Evolutionary conservation across 768 basidiomycete genomes (phyloP).

Genomic region (Mycena maculata): DNA sequence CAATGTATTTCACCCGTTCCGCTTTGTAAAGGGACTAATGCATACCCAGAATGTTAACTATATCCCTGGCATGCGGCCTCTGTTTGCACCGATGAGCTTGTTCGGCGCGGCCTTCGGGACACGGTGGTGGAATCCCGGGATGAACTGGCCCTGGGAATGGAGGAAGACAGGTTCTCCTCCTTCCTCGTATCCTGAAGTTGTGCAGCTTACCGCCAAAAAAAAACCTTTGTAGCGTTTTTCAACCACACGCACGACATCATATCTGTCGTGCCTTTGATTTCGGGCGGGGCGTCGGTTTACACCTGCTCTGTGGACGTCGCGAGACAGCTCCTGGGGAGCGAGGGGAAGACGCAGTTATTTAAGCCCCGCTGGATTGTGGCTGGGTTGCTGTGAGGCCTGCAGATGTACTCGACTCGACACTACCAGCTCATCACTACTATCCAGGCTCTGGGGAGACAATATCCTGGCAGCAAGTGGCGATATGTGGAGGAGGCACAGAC

Average conservation of each 20-base stretch:
- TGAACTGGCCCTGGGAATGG: conserved; percentile 16
- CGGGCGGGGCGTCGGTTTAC: conserved; percentile 8
- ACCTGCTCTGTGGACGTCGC: conserved; percentile 11
- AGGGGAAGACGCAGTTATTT: conserved; percentile 12
- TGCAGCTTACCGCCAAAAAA: neutral
- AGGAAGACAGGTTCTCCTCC: neutral
- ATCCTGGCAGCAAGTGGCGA: conserved; percentile 11
- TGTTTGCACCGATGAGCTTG: conserved; percentile 12
- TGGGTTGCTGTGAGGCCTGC: conserved; percentile 6
- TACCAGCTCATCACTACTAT: neutral
- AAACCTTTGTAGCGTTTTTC: conserved; percentile 15
- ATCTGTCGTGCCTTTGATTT: conserved; percentile 1
- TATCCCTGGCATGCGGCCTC: conserved; percentile 5
- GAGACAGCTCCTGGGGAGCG: conserved; percentile 4
- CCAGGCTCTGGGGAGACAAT: conserved; percentile 14
- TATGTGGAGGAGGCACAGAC: conserved; percentile 10
- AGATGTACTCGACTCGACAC: neutral
- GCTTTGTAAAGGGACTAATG: neutral
- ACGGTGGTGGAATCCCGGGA: conserved; percentile 7
- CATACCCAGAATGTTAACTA: neutral
- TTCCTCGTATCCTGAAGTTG: neutral
- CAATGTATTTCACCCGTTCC: neutral
- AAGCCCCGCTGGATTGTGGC: conserved; percentile 7
- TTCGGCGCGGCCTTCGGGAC: conserved; percentile 19
- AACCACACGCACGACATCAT: conserved; percentile 16